Percentiles rank a stretch among this genome's conserved stretches.
These are phyloP conservation scores for Gloeophyllum trabeum DNA, from an alignment of 768 basidiomycete genomes.

Conservation along the genomic window DNA sequence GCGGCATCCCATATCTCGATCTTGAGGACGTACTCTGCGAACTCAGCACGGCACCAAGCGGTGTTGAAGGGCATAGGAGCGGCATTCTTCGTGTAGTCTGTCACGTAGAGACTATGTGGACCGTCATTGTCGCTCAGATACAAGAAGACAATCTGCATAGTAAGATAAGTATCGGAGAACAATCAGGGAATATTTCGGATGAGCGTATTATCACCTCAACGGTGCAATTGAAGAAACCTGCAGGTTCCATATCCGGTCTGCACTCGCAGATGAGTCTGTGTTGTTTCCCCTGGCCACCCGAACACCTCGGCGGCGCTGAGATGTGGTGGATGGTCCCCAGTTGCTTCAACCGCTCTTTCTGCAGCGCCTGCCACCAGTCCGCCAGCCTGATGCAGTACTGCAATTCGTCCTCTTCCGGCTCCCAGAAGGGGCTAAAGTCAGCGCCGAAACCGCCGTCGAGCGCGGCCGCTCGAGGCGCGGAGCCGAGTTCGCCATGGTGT, in stretches of 20 bases:
- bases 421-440: constrained; percentile 4
- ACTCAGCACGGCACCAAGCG: constrained; percentile 33
- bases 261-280: too few species aligned
- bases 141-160: constrained; percentile 35
- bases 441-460: background rate
- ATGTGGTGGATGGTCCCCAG: too few species aligned
- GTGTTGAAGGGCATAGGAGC: constrained; percentile 21
- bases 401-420: constrained; percentile 10
- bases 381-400: constrained; percentile 12
- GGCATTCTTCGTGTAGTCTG: constrained; percentile 48
- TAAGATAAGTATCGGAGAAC: background rate
- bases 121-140: constrained; percentile 24
- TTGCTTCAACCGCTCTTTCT: constrained; percentile 10
- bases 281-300: too few species aligned
- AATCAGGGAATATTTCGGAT: constrained; percentile 1
- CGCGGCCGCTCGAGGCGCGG: constrained; percentile 22
- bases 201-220: constrained; percentile 6
- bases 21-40: constrained; percentile 35
- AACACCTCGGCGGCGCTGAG: too few species aligned
- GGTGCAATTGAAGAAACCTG: too few species aligned
- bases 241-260: too few species aligned
- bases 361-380: constrained; percentile 17
- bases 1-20: constrained; percentile 53
- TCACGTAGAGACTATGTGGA: constrained; percentile 46
- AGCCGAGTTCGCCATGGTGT: constrained; percentile 25